Evolutionary conservation across 1,139 yeast genomes (phyloP), one percentile per base, ranked within the genome.

Genomic region (Pichia sp.): DNA sequence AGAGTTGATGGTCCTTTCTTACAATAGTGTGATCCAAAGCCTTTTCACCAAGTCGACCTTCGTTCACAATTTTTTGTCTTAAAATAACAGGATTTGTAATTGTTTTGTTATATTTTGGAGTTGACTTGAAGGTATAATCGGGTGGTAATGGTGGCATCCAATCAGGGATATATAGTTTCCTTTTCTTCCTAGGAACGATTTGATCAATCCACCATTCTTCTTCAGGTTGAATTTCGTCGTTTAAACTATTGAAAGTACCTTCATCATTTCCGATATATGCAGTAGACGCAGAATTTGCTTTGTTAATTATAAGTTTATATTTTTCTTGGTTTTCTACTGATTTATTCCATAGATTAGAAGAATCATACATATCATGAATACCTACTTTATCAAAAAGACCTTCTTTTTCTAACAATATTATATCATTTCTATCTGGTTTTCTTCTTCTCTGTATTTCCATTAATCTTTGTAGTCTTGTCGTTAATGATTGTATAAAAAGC

Each of bases 101-200:
- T 20, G 83, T 71, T 29, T 78, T 71, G 53, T 80, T 73, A 61
- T 72, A 87, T 52, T 75, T 73, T 0, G 95, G 84, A 0, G 96
- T 85, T 46, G 79, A 75, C 64, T 79, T 81, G 62, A 84, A 90
- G 0, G 97, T 90, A 65, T 89, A 94, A 59, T 87, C 96, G 0
- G 97, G 96, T 1, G 97, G 97, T 36, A 89, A 72, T 23, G 80
- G 81, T 0, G 97, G 97, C 59, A 90, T 69, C 80, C 88, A 88
- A 5, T 68, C 59, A 0, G 95, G 95, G 5, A 86, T 74, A 56
- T 80, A 79, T 2, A 63, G 60, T n/a, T 80, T 80, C 38, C 71
- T 66, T 24, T 46, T 46, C 18, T 49, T 48, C 16, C 56, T 43
- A 22, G 32, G 42, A 32, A 49, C 40, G n/a, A 53, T 18, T 11